Evolutionary conservation across 2,329 filamentous ascomycete genomes (phyloP).

Genomic region (Chaetomiaceae sp.): DNA sequence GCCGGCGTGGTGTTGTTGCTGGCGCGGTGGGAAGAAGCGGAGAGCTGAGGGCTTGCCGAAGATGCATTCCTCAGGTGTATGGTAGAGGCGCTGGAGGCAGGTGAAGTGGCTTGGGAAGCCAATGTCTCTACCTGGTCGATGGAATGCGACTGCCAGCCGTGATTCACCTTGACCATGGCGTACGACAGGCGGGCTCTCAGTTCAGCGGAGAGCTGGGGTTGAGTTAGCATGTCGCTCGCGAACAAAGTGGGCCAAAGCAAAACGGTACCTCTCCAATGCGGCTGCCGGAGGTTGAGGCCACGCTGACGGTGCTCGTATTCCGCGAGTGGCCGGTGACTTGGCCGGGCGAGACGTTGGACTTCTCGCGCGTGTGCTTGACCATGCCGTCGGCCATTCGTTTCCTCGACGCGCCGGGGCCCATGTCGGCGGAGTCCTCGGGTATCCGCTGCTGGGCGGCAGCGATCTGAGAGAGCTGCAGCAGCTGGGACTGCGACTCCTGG

Average conservation of each 20-base stretch:
- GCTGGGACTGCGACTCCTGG: conserved; percentile 50
- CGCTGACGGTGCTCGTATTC: conserved; percentile 63
- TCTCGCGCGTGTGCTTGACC: conserved; percentile 49
- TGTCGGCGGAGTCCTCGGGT: conserved; percentile 31
- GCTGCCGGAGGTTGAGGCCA: conserved; percentile 55
- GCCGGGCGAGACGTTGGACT: conserved; percentile 41
- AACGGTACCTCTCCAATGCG: conserved; percentile 70
- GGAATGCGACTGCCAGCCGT: conserved; percentile 76
- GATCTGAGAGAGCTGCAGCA: conserved; percentile 52
- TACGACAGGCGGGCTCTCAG: conserved; percentile 82
- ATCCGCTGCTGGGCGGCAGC: conserved; percentile 50
- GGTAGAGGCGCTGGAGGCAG: conserved; percentile 52
- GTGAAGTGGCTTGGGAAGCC: conserved; percentile 62
- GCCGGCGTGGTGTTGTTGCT: conserved; percentile 31
- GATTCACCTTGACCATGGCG: conserved; percentile 87
- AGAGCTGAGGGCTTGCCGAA: conserved; percentile 50
- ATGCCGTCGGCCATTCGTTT: conserved; percentile 75
- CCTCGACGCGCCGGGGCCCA: conserved; percentile 35
- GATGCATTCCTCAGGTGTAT: conserved; percentile 45
- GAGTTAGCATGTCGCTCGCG: conserved; percentile 19
- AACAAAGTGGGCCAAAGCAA: neutral
- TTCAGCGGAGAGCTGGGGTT: conserved; percentile 62
- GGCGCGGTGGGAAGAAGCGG: conserved; percentile 32
- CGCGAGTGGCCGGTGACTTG: conserved; percentile 55
- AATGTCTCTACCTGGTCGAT: conserved; percentile 72